Evolutionary conservation across 2,329 filamentous ascomycete genomes (phyloP).

Genomic region (Drechslerella dactyloides): DNA sequence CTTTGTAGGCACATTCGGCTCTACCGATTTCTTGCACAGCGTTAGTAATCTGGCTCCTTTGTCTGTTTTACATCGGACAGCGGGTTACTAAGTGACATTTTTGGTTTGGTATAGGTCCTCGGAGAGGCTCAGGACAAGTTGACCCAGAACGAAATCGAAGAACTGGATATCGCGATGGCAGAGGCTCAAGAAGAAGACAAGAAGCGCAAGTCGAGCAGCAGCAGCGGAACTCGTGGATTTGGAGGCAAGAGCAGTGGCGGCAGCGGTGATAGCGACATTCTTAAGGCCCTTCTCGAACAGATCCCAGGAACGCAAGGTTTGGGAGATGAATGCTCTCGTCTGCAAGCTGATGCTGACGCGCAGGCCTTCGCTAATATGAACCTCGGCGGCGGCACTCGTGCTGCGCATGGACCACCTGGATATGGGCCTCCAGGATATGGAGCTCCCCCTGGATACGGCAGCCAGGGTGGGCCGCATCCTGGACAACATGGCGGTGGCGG

Average conservation of each 20-base stretch:
- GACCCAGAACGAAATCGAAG: slow-evolving; percentile 81
- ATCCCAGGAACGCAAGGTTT: slow-evolving; percentile 77
- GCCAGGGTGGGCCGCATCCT: background rate
- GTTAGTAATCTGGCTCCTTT: slow-evolving; percentile 55
- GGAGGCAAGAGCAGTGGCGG: slow-evolving; percentile 28
- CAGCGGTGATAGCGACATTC: slow-evolving; percentile 67
- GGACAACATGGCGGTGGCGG: background rate
- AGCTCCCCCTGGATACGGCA: background rate
- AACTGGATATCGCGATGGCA: slow-evolving; percentile 76
- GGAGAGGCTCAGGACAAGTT: slow-evolving; percentile 83
- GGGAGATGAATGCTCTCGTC: slow-evolving; percentile 74
- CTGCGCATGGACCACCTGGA: slow-evolving; percentile 19
- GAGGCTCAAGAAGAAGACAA: slow-evolving; percentile 66
- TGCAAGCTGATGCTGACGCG: slow-evolving; percentile 74
- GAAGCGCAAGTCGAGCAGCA: slow-evolving; percentile 51
- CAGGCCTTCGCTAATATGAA: slow-evolving; percentile 77
- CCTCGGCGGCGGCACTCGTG: slow-evolving; percentile 59
- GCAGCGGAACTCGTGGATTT: slow-evolving; percentile 20
- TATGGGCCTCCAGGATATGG: slow-evolving; percentile 1
- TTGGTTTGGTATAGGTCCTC: slow-evolving; percentile 54
- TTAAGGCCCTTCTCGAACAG: slow-evolving; percentile 80
- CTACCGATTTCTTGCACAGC: slow-evolving; percentile 82
- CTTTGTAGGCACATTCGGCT: slow-evolving; percentile 68
- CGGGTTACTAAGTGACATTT: slow-evolving; percentile 52
- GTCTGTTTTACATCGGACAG: slow-evolving; percentile 59